A percentile compares a stretch with the other conserved stretches of the same genome.
Evolutionary conservation across 2,329 filamentous ascomycete species (phyloP).

Genomic region (Trichophaea hybrida): DNA sequence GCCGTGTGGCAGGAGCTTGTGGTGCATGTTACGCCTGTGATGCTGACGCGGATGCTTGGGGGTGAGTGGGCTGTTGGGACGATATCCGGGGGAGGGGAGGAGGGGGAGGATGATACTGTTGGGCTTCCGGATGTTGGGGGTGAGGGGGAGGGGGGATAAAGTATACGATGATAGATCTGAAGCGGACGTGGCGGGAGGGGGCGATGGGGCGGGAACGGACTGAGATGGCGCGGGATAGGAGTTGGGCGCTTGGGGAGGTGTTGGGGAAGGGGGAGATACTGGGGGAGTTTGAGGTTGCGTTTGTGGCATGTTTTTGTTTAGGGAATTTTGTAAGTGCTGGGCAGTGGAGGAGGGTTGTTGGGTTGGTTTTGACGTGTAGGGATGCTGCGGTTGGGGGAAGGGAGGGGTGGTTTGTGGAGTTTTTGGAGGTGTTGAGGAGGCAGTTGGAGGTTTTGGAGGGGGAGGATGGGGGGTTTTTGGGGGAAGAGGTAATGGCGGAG

Average conservation of each 20-base stretch:
- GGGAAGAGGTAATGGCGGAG: constrained; percentile 20
- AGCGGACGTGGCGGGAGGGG: constrained; percentile 25
- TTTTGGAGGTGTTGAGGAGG: constrained; percentile 15
- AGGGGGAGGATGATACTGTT: constrained; percentile 19
- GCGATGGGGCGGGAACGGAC: constrained; percentile 26
- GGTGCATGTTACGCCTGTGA: constrained; percentile 11
- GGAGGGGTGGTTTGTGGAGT: background rate
- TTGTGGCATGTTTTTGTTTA: constrained; percentile 23
- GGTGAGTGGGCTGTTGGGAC: constrained; percentile 20
- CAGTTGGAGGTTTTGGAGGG: constrained; percentile 16
- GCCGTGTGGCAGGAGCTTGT: constrained; percentile 20
- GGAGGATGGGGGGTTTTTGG: constrained; percentile 20
- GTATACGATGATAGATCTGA: constrained; percentile 25
- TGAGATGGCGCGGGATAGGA: constrained; percentile 26
- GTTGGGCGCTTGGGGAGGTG: constrained; percentile 21
- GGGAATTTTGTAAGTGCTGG: constrained; percentile 25
- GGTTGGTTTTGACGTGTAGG: constrained; percentile 17
- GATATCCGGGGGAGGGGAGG: constrained; percentile 17
- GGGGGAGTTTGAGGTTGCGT: constrained; percentile 24
- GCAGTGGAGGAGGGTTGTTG: constrained; percentile 25
- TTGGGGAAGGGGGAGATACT: constrained; percentile 17
- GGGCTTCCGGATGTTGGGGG: background rate
- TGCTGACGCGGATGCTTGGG: constrained; percentile 22
- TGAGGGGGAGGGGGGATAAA: constrained; percentile 8
- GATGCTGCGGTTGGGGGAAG: background rate